A percentile compares a stretch with the other conserved stretches of the same genome.
Evolutionary conservation across 305 asterid genomes (phyloP).

Genomic region (Plantago lanceolata): DNA sequence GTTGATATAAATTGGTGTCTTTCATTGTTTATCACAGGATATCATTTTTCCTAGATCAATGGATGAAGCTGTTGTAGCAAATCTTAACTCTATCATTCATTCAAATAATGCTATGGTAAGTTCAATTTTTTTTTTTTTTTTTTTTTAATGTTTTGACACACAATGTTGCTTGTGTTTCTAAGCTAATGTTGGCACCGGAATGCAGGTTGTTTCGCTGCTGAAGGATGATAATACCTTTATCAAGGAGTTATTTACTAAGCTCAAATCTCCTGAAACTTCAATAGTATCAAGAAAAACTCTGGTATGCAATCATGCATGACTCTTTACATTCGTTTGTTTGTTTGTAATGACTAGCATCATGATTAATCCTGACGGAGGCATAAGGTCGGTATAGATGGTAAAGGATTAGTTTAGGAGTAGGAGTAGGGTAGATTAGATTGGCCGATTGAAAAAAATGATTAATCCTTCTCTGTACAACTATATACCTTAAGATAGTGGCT

Average conservation of each 20-base stretch:
- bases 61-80: constrained; percentile 77
- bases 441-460: too few species aligned
- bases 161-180: constrained; percentile 15
- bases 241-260: constrained; percentile 78
- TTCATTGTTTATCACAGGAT: constrained; percentile 58
- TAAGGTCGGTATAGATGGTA: too few species aligned
- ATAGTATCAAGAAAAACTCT: constrained; percentile 63
- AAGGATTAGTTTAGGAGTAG: too few species aligned
- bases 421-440: too few species aligned
- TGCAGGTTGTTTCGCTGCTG: constrained; percentile 78
- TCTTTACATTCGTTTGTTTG: not conserved
- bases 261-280: constrained; percentile 60
- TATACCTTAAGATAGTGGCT: too few species aligned
- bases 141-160: constrained; percentile 19
- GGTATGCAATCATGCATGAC: constrained; percentile 33
- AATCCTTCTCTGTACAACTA: too few species aligned
- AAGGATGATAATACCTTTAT: constrained; percentile 82
- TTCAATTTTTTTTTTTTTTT: too few species aligned
- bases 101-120: constrained; percentile 87
- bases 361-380: too few species aligned
- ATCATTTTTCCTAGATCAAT: constrained; percentile 70
- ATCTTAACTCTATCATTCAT: constrained; percentile 69
- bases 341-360: too few species aligned
- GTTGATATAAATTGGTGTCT: constrained; percentile 25
- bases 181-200: constrained; percentile 24